These are phyloP conservation scores for Pestalotiopsis sp. DNA, from an alignment of 2,329 filamentous ascomycete genomes.

Conservation along the genomic window DNA sequence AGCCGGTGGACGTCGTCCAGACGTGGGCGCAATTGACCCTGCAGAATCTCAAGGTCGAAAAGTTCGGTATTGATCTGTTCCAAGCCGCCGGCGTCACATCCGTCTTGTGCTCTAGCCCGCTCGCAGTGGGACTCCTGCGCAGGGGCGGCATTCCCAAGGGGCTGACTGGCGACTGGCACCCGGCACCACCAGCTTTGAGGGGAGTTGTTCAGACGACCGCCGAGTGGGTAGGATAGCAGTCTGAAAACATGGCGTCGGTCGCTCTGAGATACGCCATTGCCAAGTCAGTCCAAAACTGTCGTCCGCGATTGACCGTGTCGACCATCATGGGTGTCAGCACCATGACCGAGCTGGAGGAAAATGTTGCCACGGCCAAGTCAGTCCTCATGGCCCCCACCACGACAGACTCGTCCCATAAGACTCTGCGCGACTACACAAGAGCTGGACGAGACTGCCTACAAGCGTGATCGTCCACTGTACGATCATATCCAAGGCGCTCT, in stretches of 20 bases:
- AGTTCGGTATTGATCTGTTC: not conserved
- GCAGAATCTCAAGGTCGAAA: not conserved
- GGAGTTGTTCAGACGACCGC: not conserved
- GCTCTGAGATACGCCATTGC: not conserved
- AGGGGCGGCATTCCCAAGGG: not conserved
- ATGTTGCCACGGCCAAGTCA: not conserved
- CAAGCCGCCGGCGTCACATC: not conserved
- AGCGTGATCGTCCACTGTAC: not conserved
- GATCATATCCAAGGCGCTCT: not conserved
- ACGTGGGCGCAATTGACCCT: not conserved
- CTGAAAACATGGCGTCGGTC: not conserved
- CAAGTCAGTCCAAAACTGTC: not conserved
- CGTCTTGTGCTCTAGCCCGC: not conserved
- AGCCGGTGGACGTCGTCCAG: not conserved
- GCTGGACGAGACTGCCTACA: not conserved
- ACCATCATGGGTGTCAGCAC: not conserved
- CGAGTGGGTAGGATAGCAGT: not conserved
- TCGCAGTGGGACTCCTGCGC: not conserved
- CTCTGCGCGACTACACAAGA: not conserved
- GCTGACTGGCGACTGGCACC: not conserved
- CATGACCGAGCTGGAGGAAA: not conserved
- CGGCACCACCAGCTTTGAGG: not conserved
- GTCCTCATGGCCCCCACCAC: not conserved
- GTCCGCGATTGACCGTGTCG: not conserved
- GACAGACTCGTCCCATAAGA: not conserved